Base-by-base conservation (phyloP, 352 stramenopile species). In the Globisporangium ultimum region DNA sequence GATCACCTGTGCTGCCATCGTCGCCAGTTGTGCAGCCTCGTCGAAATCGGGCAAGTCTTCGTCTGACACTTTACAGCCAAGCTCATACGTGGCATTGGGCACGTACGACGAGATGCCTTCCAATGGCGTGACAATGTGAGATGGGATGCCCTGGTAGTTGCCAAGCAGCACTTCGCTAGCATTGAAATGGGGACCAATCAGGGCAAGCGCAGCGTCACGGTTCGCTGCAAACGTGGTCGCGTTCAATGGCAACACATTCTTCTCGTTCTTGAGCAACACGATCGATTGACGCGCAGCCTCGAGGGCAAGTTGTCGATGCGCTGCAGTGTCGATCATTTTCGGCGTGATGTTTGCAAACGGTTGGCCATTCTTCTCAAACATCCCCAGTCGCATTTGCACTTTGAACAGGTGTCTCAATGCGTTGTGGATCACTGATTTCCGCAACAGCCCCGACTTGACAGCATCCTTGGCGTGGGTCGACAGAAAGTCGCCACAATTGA, bases 201-300 rank as follows among this genome's bases (percentile, higher is more conserved):
- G 48, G 20, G 77, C 86, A 21, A 96, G 59, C 14, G 53, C 47
- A 14, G 17, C 40, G 21, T 53, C 42, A 18, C 13, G 40, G 0
- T 67, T 60, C n/a, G 59, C 57, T 4, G 28, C 41, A 38, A 75
- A 84, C 11, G 24, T 17, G 24, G 46, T 53, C 0, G 50, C 14
- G 1, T 62, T 47, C 20, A 97, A 46, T n/a, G 89, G 90, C 8
- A 97, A 67, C n/a, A 68, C 48, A 0, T 56, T 60, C 15, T 64
- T 53, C 3, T 81, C 63, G 67, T 98, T 98, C 68, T 98, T 96
- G 12, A 98, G 74, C 12, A 98, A 58, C 22, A 97, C 89, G 22
- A 98, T 70, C 24, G 75, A 82, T 50, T 97, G 84, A 0, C 52
- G 64, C 18, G 83, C 76, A 2, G 84, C 85, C 51, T 93, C 80